Percentiles rank a stretch among this genome's conserved stretches.
These are phyloP conservation scores for Auricularia auricula-judae DNA, from an alignment of 768 basidiomycete genomes.

Conservation along the genomic window DNA sequence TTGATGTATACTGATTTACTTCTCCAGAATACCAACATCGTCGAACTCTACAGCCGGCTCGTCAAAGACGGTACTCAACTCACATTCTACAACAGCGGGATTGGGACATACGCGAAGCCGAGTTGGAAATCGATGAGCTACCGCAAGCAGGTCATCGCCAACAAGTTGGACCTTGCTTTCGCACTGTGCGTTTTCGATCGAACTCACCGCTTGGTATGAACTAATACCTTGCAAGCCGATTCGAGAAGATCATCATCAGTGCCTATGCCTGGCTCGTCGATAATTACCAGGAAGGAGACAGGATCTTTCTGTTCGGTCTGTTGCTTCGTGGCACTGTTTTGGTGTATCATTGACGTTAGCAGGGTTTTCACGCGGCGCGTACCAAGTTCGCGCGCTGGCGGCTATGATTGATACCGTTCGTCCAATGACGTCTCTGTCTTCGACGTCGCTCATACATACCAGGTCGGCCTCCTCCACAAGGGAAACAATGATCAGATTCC, in stretches of 20 bases:
- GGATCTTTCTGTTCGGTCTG: constrained; percentile 30
- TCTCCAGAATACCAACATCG: constrained; percentile 29
- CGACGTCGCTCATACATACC: background rate
- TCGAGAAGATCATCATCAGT: constrained; percentile 22
- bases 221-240: constrained; percentile 17
- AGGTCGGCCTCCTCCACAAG: constrained; percentile 31
- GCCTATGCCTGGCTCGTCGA: constrained; percentile 33
- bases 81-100: constrained; percentile 32
- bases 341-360: no score
- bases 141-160: constrained; percentile 12
- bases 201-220: background rate
- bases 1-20: background rate
- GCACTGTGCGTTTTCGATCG: constrained; percentile 20
- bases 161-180: constrained; percentile 24
- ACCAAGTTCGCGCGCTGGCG: no score
- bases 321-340: no score
- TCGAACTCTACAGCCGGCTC: constrained; percentile 28
- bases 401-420: no score
- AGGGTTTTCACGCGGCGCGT: no score
- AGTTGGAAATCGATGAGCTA: constrained; percentile 12
- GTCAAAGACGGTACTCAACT: constrained; percentile 23
- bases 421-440: no score
- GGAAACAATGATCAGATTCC: constrained; percentile 31
- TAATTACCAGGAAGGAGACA: constrained; percentile 26
- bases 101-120: constrained; percentile 25